Conservation (phyloP, 192 early-diverging fungal species). For the Entomortierella beljakovae region DNA sequence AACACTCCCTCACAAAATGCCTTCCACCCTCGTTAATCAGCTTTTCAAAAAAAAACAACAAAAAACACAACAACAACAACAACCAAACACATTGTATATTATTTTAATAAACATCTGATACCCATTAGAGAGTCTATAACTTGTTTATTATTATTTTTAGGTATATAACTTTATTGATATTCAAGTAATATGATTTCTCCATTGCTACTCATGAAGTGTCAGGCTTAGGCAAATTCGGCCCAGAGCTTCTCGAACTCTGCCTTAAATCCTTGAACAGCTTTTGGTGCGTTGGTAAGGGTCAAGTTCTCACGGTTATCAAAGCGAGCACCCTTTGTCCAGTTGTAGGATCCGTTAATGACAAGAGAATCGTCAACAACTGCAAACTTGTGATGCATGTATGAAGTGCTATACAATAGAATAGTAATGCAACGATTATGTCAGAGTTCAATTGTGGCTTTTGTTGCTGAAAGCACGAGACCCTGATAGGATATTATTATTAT, state of each 20-base stretch:
- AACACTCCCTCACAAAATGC: too few species aligned
- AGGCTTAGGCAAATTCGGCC: constrained; percentile 57
- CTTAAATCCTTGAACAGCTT: constrained; percentile 67
- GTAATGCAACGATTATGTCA: too few species aligned
- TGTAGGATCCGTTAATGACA: constrained; percentile 72
- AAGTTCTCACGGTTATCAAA: constrained; percentile 77
- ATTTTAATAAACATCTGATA: too few species aligned
- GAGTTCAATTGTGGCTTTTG: not conserved
- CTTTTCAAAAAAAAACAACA: too few species aligned
- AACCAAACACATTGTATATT: too few species aligned
- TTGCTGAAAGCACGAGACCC: not conserved
- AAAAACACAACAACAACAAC: too few species aligned
- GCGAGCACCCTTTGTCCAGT: constrained; percentile 74
- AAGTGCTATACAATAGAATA: constrained; percentile 27
- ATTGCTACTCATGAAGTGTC: too few species aligned
- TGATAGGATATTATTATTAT: not conserved
- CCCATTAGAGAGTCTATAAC: too few species aligned
- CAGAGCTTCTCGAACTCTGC: constrained; percentile 73
- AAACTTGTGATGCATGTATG: constrained; percentile 82
- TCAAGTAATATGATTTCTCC: too few species aligned
- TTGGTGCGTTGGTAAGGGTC: constrained; percentile 71
- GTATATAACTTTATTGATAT: too few species aligned
- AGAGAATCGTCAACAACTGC: constrained; percentile 67
- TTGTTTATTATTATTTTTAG: too few species aligned
- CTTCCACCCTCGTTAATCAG: too few species aligned